Conservation (phyloP, 768 basidiomycete genomes). For the Leccinellum luteum region DNA sequence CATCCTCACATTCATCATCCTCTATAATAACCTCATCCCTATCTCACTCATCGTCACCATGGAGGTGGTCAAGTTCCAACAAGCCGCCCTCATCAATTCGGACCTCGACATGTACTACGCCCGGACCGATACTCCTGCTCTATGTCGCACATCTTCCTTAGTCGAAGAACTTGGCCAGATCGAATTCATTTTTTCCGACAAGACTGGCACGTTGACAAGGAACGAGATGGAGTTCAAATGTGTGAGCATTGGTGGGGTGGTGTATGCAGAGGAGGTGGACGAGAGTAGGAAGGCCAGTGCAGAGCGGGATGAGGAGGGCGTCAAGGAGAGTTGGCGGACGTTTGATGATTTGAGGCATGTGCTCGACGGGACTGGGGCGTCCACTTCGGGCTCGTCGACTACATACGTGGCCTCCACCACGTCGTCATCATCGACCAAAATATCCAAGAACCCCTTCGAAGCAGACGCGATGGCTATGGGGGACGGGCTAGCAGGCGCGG, state of each 20-base stretch:
- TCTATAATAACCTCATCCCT: conserved; percentile 98
- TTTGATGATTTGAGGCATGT: conserved; percentile 69
- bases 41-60: conserved; percentile 99
- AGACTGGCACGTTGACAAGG: conserved; percentile 91
- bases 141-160: conserved; percentile 96
- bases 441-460: conserved; percentile 55
- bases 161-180: conserved; percentile 99
- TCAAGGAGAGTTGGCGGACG: conserved; percentile 64
- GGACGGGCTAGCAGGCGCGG: not conserved
- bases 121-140: conserved; percentile 90
- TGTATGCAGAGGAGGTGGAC: conserved; percentile 90
- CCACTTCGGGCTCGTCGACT: not conserved
- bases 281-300: conserved; percentile 69
- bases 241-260: conserved; percentile 83
- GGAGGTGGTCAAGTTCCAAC: conserved; percentile 99
- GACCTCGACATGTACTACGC: conserved; percentile 99
- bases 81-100: conserved; percentile 94
- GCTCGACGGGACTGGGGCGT: conserved; percentile 40
- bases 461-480: conserved; percentile 25
- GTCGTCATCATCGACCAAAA: conserved; percentile 9
- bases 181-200: conserved; percentile 94
- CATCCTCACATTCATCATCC: conserved; percentile 95
- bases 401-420: not conserved
- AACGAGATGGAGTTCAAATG: conserved; percentile 98
- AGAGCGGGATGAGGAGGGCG: conserved; percentile 39